phyloP scores from a whole-genome alignment of 1,284 basidiomycete species.

The Fomitopsis pinicola region DNA sequence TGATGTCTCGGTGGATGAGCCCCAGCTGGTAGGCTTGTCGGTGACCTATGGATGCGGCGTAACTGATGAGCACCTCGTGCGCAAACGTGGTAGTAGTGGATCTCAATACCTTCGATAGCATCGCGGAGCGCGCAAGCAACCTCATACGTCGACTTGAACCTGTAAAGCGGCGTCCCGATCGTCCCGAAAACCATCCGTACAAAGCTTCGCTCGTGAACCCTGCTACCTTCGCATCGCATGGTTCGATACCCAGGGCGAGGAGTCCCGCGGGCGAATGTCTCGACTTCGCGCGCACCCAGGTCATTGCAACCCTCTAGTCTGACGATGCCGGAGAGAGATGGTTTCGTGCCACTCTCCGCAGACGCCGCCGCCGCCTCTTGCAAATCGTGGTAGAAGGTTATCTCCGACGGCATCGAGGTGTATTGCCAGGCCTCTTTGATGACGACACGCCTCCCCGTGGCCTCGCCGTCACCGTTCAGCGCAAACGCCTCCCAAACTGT shows the following conservation, averaged over 20 bases:
- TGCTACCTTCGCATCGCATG: not conserved
- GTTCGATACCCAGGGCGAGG: not conserved
- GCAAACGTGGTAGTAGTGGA: not conserved
- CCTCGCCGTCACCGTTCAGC: not conserved
- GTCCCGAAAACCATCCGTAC: not conserved
- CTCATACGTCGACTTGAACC: not conserved
- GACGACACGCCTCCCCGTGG: not conserved
- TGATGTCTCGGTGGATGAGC: not conserved
- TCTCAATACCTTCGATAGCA: not conserved
- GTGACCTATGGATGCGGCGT: not conserved
- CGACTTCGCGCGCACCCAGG: not conserved
- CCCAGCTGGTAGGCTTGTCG: not conserved
- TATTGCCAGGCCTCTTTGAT: not conserved
- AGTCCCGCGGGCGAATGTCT: not conserved
- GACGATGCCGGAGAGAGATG: not conserved
- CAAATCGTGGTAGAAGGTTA: not conserved
- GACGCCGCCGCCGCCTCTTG: not conserved
- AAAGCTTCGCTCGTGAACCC: not conserved
- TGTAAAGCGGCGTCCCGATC: not conserved
- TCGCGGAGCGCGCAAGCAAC: not conserved
- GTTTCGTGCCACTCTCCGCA: not conserved
- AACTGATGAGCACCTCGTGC: not conserved
- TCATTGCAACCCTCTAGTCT: not conserved
- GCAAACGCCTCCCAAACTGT: slow-evolving; percentile 1
- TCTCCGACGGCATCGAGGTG: not conserved